Evolutionary conservation across 2,329 filamentous ascomycete species (phyloP).

Genomic region (Cladobotryum protrusum): DNA sequence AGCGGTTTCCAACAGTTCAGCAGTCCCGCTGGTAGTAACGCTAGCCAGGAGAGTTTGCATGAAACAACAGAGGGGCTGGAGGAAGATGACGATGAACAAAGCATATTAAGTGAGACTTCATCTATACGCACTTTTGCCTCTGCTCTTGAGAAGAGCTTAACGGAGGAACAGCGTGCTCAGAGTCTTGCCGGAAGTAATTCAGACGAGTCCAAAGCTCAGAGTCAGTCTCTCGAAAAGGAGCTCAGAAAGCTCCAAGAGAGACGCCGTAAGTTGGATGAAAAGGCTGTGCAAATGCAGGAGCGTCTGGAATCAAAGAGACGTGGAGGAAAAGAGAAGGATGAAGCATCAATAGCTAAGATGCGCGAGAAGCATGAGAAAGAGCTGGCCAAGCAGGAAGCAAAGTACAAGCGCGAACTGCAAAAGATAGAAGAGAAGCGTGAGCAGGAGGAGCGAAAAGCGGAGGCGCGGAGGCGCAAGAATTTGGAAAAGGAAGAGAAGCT

Average conservation of each 20-base stretch:
- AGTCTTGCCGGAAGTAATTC: slow-evolving; percentile 27
- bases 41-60: slow-evolving; percentile 21
- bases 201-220: slow-evolving; percentile 32
- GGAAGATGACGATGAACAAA: slow-evolving; percentile 19
- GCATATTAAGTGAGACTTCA: slow-evolving; percentile 35
- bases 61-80: slow-evolving; percentile 21
- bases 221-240: slow-evolving; percentile 49
- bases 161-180: slow-evolving; percentile 21
- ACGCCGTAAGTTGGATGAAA: slow-evolving; percentile 56
- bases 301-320: slow-evolving; percentile 38
- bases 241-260: slow-evolving; percentile 57
- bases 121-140: slow-evolving; percentile 46
- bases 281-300: slow-evolving; percentile 50
- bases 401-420: slow-evolving; percentile 56
- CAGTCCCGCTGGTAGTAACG: slow-evolving; percentile 20
- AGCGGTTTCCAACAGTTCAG: slow-evolving; percentile 27
- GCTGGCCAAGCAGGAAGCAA: slow-evolving; percentile 59
- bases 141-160: slow-evolving; percentile 33
- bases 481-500: slow-evolving; percentile 48
- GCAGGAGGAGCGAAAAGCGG: slow-evolving; percentile 56
- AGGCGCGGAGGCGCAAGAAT: slow-evolving; percentile 44
- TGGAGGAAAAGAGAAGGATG: slow-evolving; percentile 46
- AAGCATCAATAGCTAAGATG: slow-evolving; percentile 47
- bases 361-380: slow-evolving; percentile 59
- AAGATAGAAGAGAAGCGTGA: slow-evolving; percentile 59